Evolutionary conservation across 345 rosid species (phyloP).

Genomic region (Cardamine resedifolia): DNA sequence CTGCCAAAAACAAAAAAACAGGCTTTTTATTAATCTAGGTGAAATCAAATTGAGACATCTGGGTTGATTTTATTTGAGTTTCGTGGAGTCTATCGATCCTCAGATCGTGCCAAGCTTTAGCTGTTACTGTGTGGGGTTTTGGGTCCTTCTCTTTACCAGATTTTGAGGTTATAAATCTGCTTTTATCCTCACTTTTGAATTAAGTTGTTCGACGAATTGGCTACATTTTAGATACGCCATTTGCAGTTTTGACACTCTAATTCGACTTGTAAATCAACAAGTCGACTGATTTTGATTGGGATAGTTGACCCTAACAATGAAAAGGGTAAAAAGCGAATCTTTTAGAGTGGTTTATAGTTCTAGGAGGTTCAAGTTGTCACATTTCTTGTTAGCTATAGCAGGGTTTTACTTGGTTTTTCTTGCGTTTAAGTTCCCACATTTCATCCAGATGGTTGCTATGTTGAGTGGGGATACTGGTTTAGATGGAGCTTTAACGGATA

Average conservation of each 20-base stretch:
- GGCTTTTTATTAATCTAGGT: not conserved
- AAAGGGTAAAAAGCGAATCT: constrained; percentile 70
- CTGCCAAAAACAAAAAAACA: not conserved
- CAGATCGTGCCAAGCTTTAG: constrained; percentile 27
- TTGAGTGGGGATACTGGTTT: constrained; percentile 68
- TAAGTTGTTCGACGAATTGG: constrained; percentile 26
- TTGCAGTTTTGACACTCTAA: not conserved
- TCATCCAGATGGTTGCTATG: constrained; percentile 64
- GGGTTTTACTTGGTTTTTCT: constrained; percentile 72
- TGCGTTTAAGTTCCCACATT: constrained; percentile 79
- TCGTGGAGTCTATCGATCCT: constrained; percentile 2
- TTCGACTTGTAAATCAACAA: constrained; percentile 19
- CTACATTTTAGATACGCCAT: constrained; percentile 26
- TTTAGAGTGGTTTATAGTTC: constrained; percentile 36
- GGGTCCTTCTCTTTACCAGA: not conserved
- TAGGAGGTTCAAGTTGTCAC: constrained; percentile 80
- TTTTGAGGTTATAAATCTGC: constrained; percentile 20
- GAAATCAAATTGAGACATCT: constrained; percentile 19
- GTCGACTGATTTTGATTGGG: constrained; percentile 31
- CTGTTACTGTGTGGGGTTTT: constrained; percentile 3
- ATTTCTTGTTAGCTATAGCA: constrained; percentile 62
- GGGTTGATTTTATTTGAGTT: constrained; percentile 25
- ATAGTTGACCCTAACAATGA: constrained; percentile 53
- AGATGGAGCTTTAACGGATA: constrained; percentile 45
- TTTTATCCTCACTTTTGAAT: constrained; percentile 1